Percentiles rank a stretch among this genome's conserved stretches.
Conservation (phyloP, 257 asterid genomes). For the Solanum sitiens region DNA sequence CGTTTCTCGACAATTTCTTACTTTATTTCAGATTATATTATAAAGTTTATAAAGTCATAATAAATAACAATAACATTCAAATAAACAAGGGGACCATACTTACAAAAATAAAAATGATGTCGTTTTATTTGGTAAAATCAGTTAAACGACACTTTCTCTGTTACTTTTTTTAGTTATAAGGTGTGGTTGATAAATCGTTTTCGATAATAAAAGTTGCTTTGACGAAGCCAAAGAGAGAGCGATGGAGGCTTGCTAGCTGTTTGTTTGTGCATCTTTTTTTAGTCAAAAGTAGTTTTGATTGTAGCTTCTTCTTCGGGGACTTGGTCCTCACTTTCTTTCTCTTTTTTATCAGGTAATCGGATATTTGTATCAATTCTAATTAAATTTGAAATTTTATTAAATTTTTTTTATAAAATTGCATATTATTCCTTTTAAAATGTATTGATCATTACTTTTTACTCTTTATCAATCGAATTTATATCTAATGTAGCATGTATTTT, state of each 20-base stretch:
- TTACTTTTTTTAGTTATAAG: neutral
- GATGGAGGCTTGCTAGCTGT: neutral
- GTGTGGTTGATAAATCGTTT: neutral
- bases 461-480: neutral
- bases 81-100: neutral
- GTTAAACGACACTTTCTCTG: neutral
- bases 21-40: neutral
- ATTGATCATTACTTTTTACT: neutral
- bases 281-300: neutral
- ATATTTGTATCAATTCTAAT: rapidly evolving
- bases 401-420: rapidly evolving
- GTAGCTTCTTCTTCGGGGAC: neutral
- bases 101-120: neutral
- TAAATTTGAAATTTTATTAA: neutral
- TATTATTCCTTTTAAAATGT: rapidly evolving
- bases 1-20: conserved; percentile 31
- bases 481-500: neutral
- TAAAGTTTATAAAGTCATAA: neutral
- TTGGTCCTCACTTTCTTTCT: neutral
- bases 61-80: neutral
- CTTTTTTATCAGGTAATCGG: rapidly evolving
- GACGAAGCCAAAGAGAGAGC: neutral
- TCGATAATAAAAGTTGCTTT: neutral
- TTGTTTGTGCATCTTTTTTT: neutral
- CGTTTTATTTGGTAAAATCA: neutral